Percentiles rank a stretch among this genome's conserved stretches.
These are phyloP conservation scores for Colletotrichum falcatum DNA, from an alignment of 2,329 filamentous ascomycete genomes.

Conservation along the genomic window DNA sequence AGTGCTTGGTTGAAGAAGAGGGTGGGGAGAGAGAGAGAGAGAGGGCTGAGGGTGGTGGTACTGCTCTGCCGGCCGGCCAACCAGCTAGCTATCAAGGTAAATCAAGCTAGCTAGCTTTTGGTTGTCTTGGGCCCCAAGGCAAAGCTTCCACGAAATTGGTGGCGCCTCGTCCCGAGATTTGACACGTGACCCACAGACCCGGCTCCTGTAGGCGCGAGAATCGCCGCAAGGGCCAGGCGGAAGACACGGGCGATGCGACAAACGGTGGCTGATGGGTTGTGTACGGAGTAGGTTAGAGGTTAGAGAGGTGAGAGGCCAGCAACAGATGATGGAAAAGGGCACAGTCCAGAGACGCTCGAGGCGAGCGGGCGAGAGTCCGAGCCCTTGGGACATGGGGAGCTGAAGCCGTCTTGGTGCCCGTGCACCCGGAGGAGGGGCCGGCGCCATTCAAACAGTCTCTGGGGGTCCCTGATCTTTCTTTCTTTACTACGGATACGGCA, in stretches of 20 bases:
- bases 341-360: neutral
- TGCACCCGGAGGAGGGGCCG: slow-evolving; percentile 40
- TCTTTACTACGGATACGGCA: too few species aligned
- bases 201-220: neutral
- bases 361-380: slow-evolving; percentile 24
- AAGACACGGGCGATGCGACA: neutral
- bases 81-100: neutral
- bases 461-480: slow-evolving; percentile 13
- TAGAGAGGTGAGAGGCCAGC: neutral
- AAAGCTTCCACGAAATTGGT: slow-evolving; percentile 6
- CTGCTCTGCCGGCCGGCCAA: neutral
- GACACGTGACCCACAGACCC: neutral
- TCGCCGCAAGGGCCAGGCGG: neutral
- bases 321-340: neutral
- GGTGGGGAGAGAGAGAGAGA: neutral
- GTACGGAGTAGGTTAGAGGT: too few species aligned
- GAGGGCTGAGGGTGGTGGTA: neutral
- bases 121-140: neutral
- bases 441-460: slow-evolving; percentile 17
- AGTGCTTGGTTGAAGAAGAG: neutral
- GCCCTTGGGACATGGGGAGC: slow-evolving; percentile 33
- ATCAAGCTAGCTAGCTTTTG: neutral
- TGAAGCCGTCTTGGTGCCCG: slow-evolving; percentile 30
- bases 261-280: too few species aligned
- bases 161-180: neutral